phyloP scores from a whole-genome alignment of 352 stramenopile species.

The Hyaloperonospora brassicae region DNA sequence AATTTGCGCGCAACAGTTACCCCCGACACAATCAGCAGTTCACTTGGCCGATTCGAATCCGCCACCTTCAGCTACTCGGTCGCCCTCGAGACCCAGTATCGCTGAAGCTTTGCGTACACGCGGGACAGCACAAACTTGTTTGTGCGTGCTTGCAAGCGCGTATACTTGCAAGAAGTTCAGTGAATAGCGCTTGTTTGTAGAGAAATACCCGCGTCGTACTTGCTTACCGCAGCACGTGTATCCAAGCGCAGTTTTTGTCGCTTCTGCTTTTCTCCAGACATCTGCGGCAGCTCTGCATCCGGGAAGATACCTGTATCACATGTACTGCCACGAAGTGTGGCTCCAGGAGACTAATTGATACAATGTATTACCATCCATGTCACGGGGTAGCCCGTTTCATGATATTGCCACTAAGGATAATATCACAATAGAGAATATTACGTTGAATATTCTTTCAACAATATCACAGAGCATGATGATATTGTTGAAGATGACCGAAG shows the following conservation, averaged over 20 bases:
- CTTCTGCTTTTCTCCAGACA: constrained; percentile 82
- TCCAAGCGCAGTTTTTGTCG: constrained; percentile 88
- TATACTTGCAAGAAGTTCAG: constrained; percentile 96
- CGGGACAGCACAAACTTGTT: constrained; percentile 91
- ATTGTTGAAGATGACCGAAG: no score
- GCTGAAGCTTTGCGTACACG: constrained; percentile 89
- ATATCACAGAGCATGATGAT: no score
- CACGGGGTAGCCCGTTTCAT: no score
- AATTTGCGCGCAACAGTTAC: constrained; percentile 63
- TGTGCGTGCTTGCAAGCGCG: constrained; percentile 93
- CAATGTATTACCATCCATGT: no score
- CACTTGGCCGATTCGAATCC: not conserved
- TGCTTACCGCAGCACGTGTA: constrained; percentile 82
- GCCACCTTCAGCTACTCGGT: not conserved
- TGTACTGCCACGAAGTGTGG: no score
- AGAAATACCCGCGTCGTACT: constrained; percentile 41
- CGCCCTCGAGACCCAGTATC: constrained; percentile 20
- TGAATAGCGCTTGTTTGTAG: constrained; percentile 90
- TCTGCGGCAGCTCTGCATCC: constrained; percentile 83
- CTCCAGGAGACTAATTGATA: no score
- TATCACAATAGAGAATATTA: no score
- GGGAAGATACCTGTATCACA: constrained; percentile 50
- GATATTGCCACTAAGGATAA: no score
- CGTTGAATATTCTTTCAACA: no score
- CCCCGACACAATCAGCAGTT: constrained; percentile 14